A percentile compares a stretch with the other conserved stretches of the same genome.
phyloP scores from a whole-genome alignment of 2,329 filamentous ascomycete species.

The Fusarium sp. region DNA sequence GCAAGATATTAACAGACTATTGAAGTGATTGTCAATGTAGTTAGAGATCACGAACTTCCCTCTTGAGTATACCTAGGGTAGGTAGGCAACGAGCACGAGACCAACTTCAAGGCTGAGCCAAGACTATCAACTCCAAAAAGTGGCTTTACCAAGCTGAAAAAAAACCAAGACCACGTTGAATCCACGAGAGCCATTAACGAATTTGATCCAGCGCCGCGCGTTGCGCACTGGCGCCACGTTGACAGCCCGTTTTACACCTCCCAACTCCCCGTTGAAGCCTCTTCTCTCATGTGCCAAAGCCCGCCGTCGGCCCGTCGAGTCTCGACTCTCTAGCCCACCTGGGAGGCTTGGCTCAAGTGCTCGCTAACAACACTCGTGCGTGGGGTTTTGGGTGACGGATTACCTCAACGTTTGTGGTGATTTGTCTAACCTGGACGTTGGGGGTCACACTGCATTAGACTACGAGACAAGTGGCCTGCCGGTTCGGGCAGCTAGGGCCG shows the following conservation, averaged over 20 bases:
- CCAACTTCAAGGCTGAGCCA: neutral
- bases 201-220: neutral
- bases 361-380: neutral
- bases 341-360: neutral
- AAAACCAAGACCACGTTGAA: neutral
- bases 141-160: neutral
- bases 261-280: neutral
- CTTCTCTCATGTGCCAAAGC: neutral
- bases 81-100: neutral
- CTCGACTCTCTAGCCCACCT: neutral
- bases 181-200: neutral
- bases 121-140: neutral
- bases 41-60: neutral
- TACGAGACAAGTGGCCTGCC: neutral
- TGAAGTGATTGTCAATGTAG: neutral
- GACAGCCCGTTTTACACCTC: neutral
- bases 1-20: neutral
- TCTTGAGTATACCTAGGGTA: neutral
- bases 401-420: neutral
- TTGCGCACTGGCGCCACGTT: constrained; percentile 1
- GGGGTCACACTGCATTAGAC: constrained; percentile 14
- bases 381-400: neutral
- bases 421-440: neutral
- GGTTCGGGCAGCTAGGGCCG: constrained; percentile 2
- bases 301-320: neutral